These are phyloP conservation scores for Bolboschoenoplectus hybrid DNA, from an alignment of 202 grass and related monocot genomes.

Conservation along the genomic window DNA sequence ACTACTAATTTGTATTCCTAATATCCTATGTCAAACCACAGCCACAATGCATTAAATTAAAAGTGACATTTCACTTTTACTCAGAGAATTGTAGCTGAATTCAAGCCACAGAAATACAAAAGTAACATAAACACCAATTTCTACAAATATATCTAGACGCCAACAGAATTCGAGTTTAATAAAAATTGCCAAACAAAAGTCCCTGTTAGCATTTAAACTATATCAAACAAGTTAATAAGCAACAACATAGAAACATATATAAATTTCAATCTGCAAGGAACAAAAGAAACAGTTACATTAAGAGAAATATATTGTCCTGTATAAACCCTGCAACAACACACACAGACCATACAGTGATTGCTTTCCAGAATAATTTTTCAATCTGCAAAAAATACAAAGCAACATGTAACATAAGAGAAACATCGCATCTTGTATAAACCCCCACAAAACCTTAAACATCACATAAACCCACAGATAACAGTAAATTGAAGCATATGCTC, in stretches of 20 bases:
- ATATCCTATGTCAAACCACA: background rate
- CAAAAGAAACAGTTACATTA: background rate
- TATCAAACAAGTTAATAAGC: background rate
- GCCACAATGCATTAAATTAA: background rate
- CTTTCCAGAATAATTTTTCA: constrained; percentile 1
- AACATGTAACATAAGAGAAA: background rate
- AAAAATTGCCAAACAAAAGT: background rate
- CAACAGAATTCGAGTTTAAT: background rate
- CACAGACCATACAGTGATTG: background rate
- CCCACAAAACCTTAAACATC: background rate
- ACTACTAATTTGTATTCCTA: background rate
- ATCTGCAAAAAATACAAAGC: background rate
- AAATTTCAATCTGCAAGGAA: background rate
- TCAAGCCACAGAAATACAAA: background rate
- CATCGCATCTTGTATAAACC: background rate
- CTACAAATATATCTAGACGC: background rate
- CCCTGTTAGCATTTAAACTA: background rate
- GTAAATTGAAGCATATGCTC: background rate
- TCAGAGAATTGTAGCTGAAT: background rate
- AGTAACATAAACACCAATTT: background rate
- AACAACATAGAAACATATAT: background rate
- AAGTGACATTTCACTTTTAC: background rate
- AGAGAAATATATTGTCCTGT: background rate
- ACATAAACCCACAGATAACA: background rate
- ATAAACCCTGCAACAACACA: background rate